Evolutionary conservation across 768 basidiomycete genomes (phyloP), one percentile per base, ranked within the genome.

Genomic region (Melanogaster broomeanus): DNA sequence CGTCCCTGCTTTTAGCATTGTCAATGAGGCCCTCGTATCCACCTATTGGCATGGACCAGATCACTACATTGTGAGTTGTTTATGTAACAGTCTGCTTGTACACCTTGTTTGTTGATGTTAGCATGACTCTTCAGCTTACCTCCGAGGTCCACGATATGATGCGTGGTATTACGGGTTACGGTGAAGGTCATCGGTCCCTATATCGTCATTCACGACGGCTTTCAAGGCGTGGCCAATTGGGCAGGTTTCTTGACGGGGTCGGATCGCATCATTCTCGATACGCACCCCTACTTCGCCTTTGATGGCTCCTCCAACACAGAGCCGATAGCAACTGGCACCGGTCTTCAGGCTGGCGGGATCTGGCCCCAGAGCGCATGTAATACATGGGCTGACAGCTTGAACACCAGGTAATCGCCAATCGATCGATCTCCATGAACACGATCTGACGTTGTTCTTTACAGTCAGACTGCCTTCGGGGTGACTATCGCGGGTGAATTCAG

Each of bases 401-500:
- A 87, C n/a, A 42, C 53, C 11, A 68, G 69, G 69, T 69, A 46
- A 77, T 15, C 42, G n/a, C 45, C 16, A 40, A 40, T 44, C 27
- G 19, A 40, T 43, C 11, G 39, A 43, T 49, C 21, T 19, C 6
- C 21, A 41, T 25, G 42, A 40, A 28, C 31, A 9, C 24, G 4
- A 27, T 45, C 46, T 53, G 28, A 54, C 18, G 22, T 45, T 42
- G 21, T 28, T 42, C 25, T 42, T 42, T 57, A 28, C 49, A 79
- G 77, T 63, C 79, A 66, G 64, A 68, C 60, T 51, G 64, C 70
- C 8, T 90, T 91, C 59, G 93, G 93, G 10, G 69, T 93, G 35
- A 83, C 83, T 13, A 63, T 86, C 22, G 83, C 83, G 1, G 93
- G 90, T 38, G 93, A 95, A 68, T 93, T 87, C 68, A 82, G 86